A percentile compares a stretch with the other conserved stretches of the same genome.
These are phyloP conservation scores for Globisporangium radiosum DNA, from an alignment of 352 stramenopile species.

Conservation along the genomic window DNA sequence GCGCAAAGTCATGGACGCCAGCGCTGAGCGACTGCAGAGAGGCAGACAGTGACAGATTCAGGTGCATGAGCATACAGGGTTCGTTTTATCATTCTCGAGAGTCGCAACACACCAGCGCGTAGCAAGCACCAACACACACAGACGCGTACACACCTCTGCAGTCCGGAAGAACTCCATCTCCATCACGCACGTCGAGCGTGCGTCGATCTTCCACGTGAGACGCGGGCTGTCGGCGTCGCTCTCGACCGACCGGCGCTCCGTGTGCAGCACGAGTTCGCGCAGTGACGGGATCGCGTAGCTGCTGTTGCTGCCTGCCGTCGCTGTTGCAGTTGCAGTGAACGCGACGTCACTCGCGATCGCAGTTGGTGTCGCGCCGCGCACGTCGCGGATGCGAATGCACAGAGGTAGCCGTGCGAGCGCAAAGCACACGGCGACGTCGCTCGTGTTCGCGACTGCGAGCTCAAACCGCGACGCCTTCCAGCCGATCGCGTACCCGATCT, in stretches of 20 bases:
- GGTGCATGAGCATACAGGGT: not conserved
- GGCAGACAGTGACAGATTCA: conserved; percentile 2
- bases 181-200: conserved; percentile 37
- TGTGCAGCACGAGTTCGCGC: conserved; percentile 31
- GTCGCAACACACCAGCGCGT: no score
- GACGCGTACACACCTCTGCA: conserved; percentile 35
- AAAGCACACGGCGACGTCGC: conserved; percentile 56
- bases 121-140: not conserved
- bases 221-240: conserved; percentile 8
- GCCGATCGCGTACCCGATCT: conserved; percentile 75
- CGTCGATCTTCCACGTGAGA: conserved; percentile 45
- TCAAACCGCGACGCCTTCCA: conserved; percentile 71
- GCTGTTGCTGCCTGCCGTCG: not conserved
- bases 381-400: conserved; percentile 42
- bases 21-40: conserved; percentile 33
- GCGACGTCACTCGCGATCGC: conserved; percentile 15
- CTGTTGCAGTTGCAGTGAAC: no score
- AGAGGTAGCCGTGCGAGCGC: conserved; percentile 46
- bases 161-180: conserved; percentile 67
- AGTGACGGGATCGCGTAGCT: conserved; percentile 26
- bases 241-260: conserved; percentile 17
- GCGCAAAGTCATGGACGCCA: conserved; percentile 48
- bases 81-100: no score
- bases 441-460: conserved; percentile 58
- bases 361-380: conserved; percentile 25